phyloP scores from a whole-genome alignment of 495 filamentous ascomycete genomes.

The Penicillium nucicola region DNA sequence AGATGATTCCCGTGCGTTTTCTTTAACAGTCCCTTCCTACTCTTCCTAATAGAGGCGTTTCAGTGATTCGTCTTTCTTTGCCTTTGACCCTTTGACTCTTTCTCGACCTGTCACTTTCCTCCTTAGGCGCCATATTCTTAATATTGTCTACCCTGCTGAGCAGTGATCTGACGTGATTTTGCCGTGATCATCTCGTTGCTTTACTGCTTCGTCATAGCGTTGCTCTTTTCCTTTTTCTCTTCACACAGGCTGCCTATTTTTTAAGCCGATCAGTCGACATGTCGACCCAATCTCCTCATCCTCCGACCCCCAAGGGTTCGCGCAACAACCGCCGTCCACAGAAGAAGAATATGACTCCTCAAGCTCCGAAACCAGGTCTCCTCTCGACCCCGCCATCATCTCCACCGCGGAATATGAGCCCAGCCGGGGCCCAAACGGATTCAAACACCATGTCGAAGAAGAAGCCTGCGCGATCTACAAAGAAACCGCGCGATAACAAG shows the following conservation, averaged over 20 bases:
- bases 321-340: constrained; percentile 37
- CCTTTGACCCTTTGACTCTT: not conserved
- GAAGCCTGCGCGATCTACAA: constrained; percentile 34
- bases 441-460: constrained; percentile 37
- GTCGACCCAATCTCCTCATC: constrained; percentile 41
- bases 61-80: constrained; percentile 12
- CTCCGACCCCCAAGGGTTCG: constrained; percentile 37
- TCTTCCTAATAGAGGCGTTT: constrained; percentile 15
- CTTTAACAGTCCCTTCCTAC: constrained; percentile 2
- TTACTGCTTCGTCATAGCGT: constrained; percentile 15
- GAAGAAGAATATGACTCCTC: constrained; percentile 36
- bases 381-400: constrained; percentile 46
- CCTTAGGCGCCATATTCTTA: constrained; percentile 16
- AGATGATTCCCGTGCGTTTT: constrained; percentile 4
- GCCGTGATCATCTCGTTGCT: constrained; percentile 13
- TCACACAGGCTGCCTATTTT: constrained; percentile 45
- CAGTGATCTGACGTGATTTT: constrained; percentile 28
- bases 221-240: constrained; percentile 18
- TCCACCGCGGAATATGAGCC: constrained; percentile 37
- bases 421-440: constrained; percentile 31
- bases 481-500: constrained; percentile 34
- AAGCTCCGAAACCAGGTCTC: constrained; percentile 24
- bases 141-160: constrained; percentile 35
- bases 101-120: constrained; percentile 8
- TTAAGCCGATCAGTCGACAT: constrained; percentile 42